These are phyloP conservation scores for Dipteronia dyeriana DNA, from an alignment of 345 rosid genomes.

Conservation along the genomic window DNA sequence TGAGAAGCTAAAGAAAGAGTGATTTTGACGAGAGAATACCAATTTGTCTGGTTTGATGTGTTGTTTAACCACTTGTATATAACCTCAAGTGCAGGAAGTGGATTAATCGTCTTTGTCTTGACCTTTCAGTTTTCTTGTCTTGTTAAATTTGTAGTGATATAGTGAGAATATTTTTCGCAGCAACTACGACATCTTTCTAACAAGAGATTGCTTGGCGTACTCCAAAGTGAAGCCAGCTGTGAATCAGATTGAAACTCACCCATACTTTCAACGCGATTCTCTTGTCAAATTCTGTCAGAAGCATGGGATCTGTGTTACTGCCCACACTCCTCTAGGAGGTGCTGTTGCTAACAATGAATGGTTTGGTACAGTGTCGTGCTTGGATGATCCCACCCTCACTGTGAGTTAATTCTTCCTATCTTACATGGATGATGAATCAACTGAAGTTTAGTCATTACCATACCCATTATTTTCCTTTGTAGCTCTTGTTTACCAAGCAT, in stretches of 20 bases:
- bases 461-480: background rate
- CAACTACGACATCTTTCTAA: constrained; percentile 81
- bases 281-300: constrained; percentile 92
- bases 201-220: constrained; percentile 91
- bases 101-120: background rate
- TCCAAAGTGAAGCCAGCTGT: constrained; percentile 96
- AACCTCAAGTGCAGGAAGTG: background rate
- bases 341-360: constrained; percentile 67
- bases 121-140: background rate
- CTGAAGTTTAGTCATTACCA: background rate
- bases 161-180: constrained; percentile 41
- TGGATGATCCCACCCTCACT: constrained; percentile 77
- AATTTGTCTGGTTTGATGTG: background rate
- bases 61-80: background rate
- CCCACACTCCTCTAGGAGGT: constrained; percentile 91
- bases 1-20: background rate
- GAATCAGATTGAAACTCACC: constrained; percentile 91
- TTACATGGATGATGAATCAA: too few species aligned
- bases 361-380: constrained; percentile 73
- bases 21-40: background rate
- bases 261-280: constrained; percentile 87
- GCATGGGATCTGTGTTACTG: constrained; percentile 76
- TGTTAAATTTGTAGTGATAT: constrained; percentile 7
- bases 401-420: constrained; percentile 32
- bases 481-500: background rate